Evolutionary conservation across 352 stramenopile species (phyloP).

Genomic region (Globisporangium abappressorium): DNA sequence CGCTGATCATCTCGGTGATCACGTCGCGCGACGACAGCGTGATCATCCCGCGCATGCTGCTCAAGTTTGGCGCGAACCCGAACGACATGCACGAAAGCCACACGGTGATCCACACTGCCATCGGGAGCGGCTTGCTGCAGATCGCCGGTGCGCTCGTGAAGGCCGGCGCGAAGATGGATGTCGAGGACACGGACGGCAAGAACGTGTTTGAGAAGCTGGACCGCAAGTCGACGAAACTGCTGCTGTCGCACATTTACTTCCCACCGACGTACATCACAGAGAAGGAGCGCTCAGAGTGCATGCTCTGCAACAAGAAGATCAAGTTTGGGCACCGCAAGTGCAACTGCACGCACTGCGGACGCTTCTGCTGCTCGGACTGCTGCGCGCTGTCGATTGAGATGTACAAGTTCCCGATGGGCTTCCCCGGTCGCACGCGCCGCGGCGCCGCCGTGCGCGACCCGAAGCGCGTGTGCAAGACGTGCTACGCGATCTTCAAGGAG

Average conservation of each 20-base stretch:
- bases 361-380: slow-evolving; percentile 74
- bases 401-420: slow-evolving; percentile 82
- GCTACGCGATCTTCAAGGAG: slow-evolving; percentile 84
- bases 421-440: slow-evolving; percentile 68
- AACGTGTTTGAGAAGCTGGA: slow-evolving; percentile 85
- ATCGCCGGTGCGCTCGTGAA: slow-evolving; percentile 77
- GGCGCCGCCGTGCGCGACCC: slow-evolving; percentile 59
- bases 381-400: slow-evolving; percentile 65
- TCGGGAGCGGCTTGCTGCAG: slow-evolving; percentile 56
- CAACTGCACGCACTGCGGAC: slow-evolving; percentile 85
- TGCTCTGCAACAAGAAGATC: slow-evolving; percentile 86
- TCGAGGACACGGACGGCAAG: slow-evolving; percentile 79
- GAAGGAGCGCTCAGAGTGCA: slow-evolving; percentile 81
- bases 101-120: slow-evolving; percentile 85
- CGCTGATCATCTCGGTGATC: slow-evolving; percentile 86
- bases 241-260: slow-evolving; percentile 86
- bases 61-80: slow-evolving; percentile 85
- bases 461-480: slow-evolving; percentile 86
- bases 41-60: slow-evolving; percentile 84
- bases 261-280: slow-evolving; percentile 84
- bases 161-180: slow-evolving; percentile 85
- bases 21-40: slow-evolving; percentile 81
- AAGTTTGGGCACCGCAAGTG: slow-evolving; percentile 83
- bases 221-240: slow-evolving; percentile 62
- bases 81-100: slow-evolving; percentile 89